A percentile compares a stretch with the other conserved stretches of the same genome.
Evolutionary conservation across 331 rosid genomes (phyloP).

Genomic region (Telfairia occidentalis): DNA sequence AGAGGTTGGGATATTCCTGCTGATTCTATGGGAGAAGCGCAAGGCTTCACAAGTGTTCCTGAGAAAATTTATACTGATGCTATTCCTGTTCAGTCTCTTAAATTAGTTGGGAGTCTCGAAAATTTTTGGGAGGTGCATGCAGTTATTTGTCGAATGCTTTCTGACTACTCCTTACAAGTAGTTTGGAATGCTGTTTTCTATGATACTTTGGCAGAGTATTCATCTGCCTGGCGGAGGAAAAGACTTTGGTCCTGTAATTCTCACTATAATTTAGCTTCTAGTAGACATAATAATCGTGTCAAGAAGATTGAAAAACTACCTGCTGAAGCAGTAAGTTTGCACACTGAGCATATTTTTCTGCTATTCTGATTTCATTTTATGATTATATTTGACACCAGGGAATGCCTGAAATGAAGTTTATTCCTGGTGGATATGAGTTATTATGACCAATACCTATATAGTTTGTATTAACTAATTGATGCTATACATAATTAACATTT

Average conservation of each 20-base stretch:
- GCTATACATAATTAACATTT: background rate
- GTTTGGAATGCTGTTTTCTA: conserved; percentile 83
- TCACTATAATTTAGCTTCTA: conserved; percentile 20
- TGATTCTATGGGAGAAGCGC: conserved; percentile 25
- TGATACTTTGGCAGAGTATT: conserved; percentile 49
- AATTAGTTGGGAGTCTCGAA: conserved; percentile 66
- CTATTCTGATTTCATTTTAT: conserved; percentile 13
- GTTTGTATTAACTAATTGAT: background rate
- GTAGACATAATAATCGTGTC: conserved; percentile 21
- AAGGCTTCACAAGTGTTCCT: conserved; percentile 16
- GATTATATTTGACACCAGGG: background rate
- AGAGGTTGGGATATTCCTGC: conserved; percentile 27
- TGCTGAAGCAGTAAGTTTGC: conserved; percentile 45
- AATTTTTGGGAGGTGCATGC: conserved; percentile 60
- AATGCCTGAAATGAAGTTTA: background rate
- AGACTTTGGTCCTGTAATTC: conserved; percentile 52
- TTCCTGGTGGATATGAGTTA: background rate
- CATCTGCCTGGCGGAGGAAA: conserved; percentile 56
- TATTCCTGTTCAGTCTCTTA: conserved; percentile 26
- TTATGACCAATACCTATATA: background rate
- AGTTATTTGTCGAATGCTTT: conserved; percentile 52
- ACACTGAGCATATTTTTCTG: conserved; percentile 15
- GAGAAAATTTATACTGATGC: conserved; percentile 19
- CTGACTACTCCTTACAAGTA: conserved; percentile 60
- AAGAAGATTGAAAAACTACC: conserved; percentile 24